phyloP scores from a whole-genome alignment of 441 rosid genomes.

The Brassica hybrid region DNA sequence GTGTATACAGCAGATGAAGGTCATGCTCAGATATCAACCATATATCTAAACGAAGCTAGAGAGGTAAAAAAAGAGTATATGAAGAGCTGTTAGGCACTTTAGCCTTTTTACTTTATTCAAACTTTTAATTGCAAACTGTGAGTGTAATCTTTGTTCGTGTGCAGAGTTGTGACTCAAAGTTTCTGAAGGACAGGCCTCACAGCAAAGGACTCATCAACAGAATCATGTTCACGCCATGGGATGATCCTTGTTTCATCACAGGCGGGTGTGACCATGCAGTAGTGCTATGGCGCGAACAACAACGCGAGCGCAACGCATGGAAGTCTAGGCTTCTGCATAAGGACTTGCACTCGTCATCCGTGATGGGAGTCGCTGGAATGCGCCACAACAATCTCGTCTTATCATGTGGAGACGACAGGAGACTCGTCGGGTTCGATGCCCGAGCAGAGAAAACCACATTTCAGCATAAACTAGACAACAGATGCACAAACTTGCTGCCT shows the following conservation, averaged over 20 bases:
- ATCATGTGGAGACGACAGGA: slow-evolving; percentile 88
- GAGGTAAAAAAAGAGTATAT: slow-evolving; percentile 53
- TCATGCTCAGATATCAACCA: slow-evolving; percentile 81
- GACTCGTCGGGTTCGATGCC: slow-evolving; percentile 77
- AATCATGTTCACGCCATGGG: no score
- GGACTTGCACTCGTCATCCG: slow-evolving; percentile 82
- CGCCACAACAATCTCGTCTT: slow-evolving; percentile 69
- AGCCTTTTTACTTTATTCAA: not conserved
- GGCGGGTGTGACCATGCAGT: slow-evolving; percentile 93
- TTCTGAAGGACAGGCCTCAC: no score
- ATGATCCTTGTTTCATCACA: slow-evolving; percentile 72
- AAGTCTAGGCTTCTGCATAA: slow-evolving; percentile 67
- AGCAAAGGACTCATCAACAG: no score
- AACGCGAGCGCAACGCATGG: slow-evolving; percentile 58
- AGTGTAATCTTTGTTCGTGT: no score
- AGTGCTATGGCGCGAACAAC: slow-evolving; percentile 76
- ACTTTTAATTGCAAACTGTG: not conserved
- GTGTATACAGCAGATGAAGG: slow-evolving; percentile 75
- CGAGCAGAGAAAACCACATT: slow-evolving; percentile 60
- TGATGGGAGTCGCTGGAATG: slow-evolving; percentile 94
- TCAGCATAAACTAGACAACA: no score
- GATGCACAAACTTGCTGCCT: no score
- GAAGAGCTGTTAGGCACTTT: slow-evolving; percentile 7
- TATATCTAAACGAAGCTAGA: slow-evolving; percentile 63
- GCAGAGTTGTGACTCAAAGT: no score